Evolutionary conservation across 352 stramenopile species (phyloP), one percentile per base, ranked within the genome.

Genomic region (Stramenopiles sp.): DNA sequence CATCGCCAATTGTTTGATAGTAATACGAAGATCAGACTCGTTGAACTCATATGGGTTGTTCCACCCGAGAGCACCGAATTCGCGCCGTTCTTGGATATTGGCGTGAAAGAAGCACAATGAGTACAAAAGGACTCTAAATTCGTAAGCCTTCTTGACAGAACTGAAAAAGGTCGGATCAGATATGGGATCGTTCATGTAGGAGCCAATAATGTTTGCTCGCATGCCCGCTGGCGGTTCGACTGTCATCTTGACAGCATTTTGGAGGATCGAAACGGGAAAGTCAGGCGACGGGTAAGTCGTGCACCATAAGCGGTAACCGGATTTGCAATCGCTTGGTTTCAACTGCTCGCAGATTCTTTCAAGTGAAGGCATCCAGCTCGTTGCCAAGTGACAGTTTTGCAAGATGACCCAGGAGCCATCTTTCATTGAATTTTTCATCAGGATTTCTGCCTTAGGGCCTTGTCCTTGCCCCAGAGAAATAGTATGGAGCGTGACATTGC

Each of bases 31-130:
- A 75, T 97, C 91, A 0, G 86, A 94, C 80, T 95, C 89, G 77
- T 94, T 96, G 77, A 97, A 97, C 79, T 96, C 91, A 80, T 97
- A 97, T 76, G 93, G 89, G 69, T 96, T 96, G 77, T 97, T 96
- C 89, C 91, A 96, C 4, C 91, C 91, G 0, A 96, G 83, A 30
- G 90, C 87, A 0, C 91, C 91, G 79, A 95, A 97, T 76, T 94
- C 83, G 32, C 91, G 82, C 0, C 91, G 84, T 78, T 97, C 91
- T 49, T 94, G 91, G 25, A 96, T 86, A 4, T 96, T 81, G 3
- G 91, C 91, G 75, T 97, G 91, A 82, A 98, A 97, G 91, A 91
- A 97, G 49, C 86, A 92, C 49, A 97, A 81, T 73, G 87, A 84
- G 77, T 92, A 97, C 0, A 96, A 79, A 33, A 97, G 78, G 33